Conservation (phyloP, 1,284 basidiomycete species). For the Chiua sp. region DNA sequence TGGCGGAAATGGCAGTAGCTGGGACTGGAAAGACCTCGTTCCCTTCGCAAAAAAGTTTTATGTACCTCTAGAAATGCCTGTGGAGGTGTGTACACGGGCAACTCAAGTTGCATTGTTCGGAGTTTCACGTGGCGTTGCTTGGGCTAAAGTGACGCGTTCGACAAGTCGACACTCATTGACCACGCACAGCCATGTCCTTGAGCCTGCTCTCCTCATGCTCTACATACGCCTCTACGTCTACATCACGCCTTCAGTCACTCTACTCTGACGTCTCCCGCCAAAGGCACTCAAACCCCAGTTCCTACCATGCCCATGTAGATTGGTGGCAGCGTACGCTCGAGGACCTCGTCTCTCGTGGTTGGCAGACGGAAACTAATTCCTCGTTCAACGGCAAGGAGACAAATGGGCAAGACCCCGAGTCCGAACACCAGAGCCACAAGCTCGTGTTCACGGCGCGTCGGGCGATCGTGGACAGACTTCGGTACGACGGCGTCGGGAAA, state of each 20-base stretch:
- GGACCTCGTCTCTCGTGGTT: constrained; percentile 62
- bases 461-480: constrained; percentile 62
- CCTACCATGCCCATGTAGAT: constrained; percentile 80
- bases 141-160: constrained; percentile 15
- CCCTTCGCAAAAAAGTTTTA: no score
- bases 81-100: background rate
- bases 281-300: constrained; percentile 82
- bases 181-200: constrained; percentile 24
- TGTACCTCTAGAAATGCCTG: no score
- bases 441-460: constrained; percentile 72
- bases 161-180: background rate
- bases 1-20: no score
- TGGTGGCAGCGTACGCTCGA: constrained; percentile 87
- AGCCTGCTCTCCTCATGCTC: constrained; percentile 42
- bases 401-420: constrained; percentile 6
- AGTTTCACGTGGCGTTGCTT: constrained; percentile 21
- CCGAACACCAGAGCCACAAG: constrained; percentile 44
- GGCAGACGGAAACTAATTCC: constrained; percentile 45
- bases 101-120: no score
- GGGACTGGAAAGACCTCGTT: no score
- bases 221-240: constrained; percentile 57
- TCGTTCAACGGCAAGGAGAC: constrained; percentile 30
- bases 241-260: constrained; percentile 76
- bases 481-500: constrained; percentile 74
- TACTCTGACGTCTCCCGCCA: constrained; percentile 90